Evolutionary conservation across 2,329 filamentous ascomycete genomes (phyloP).

Genomic region (Arthrobotrys sphaeroides): DNA sequence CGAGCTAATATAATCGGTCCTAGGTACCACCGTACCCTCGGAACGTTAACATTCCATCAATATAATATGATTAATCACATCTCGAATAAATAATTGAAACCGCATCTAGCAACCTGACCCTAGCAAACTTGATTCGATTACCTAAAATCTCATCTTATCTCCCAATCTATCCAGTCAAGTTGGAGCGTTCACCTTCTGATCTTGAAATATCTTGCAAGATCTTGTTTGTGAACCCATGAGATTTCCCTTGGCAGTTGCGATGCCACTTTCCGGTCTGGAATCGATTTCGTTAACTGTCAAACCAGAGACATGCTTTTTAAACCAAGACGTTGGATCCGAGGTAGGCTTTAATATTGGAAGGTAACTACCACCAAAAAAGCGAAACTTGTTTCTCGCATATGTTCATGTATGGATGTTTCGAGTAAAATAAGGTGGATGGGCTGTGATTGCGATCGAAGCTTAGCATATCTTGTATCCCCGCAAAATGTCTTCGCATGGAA

Average conservation of each 20-base stretch:
- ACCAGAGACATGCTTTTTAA: not conserved
- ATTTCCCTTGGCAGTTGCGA: not conserved
- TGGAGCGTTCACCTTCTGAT: not conserved
- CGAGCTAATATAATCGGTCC: not conserved
- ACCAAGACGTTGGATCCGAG: not conserved
- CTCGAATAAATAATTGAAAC: no score
- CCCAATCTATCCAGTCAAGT: not conserved
- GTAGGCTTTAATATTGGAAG: not conserved
- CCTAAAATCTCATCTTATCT: conserved; percentile 13
- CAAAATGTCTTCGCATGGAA: conserved; percentile 3
- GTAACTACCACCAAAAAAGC: not conserved
- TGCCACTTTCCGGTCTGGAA: conserved; percentile 1
- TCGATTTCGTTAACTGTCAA: not conserved
- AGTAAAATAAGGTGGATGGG: conserved; percentile 2
- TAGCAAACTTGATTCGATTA: not conserved
- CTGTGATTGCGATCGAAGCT: not conserved
- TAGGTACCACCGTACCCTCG: not conserved
- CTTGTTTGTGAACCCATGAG: not conserved
- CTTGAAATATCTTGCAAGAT: not conserved
- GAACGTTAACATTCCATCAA: no score
- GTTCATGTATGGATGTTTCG: not conserved
- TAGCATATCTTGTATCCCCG: conserved; percentile 2
- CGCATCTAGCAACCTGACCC: not conserved
- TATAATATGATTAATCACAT: no score
- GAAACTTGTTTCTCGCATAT: conserved; percentile 1